Percentiles rank a stretch among this genome's conserved stretches.
These are phyloP conservation scores for Talaromyces funiculosus DNA, from an alignment of 2,329 filamentous ascomycete genomes.

Conservation along the genomic window DNA sequence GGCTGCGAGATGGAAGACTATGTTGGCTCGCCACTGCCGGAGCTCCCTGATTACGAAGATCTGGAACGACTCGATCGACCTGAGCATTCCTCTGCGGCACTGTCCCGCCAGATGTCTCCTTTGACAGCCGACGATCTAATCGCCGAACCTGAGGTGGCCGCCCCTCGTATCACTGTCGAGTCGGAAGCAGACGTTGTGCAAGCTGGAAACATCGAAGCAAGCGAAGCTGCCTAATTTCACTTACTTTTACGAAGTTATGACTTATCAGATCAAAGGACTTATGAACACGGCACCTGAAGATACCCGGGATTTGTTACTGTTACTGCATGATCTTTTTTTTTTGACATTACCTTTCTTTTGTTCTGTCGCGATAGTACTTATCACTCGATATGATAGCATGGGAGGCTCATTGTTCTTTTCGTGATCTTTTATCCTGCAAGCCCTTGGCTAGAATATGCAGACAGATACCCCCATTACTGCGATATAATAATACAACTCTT, in stretches of 20 bases:
- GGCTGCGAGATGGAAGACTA: constrained; percentile 45
- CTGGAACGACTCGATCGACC: constrained; percentile 39
- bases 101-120: constrained; percentile 22
- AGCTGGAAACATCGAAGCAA: constrained; percentile 1
- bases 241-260: constrained; percentile 8
- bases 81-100: constrained; percentile 2
- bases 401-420: constrained; percentile 1
- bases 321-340: not conserved
- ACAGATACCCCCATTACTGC: constrained; percentile 11
- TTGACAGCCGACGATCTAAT: constrained; percentile 31
- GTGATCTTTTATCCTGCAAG: not conserved
- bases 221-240: not conserved
- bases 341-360: not conserved
- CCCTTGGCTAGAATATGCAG: constrained; percentile 1
- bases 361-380: not conserved
- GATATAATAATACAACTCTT: not conserved
- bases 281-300: not conserved
- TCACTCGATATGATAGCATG: not conserved
- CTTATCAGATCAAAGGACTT: not conserved
- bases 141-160: constrained; percentile 10
- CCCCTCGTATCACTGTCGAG: constrained; percentile 4
- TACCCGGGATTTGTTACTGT: not conserved
- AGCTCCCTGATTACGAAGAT: constrained; percentile 41
- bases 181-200: constrained; percentile 6
- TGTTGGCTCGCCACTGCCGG: constrained; percentile 34